phyloP scores from a whole-genome alignment of 768 basidiomycete genomes.

The Amanita pseudoporphyria region DNA sequence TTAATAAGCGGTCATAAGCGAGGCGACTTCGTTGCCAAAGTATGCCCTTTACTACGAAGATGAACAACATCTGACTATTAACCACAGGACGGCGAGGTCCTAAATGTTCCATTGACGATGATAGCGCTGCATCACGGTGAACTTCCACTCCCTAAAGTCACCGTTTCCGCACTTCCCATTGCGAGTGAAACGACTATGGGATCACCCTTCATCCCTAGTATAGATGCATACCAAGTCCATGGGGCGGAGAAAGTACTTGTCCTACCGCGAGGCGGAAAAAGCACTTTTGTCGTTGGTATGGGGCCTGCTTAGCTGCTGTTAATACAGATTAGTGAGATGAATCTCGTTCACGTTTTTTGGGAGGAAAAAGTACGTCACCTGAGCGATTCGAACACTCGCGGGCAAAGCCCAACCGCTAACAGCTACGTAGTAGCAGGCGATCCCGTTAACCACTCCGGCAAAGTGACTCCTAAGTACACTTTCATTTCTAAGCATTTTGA shows the following conservation, averaged over 20 bases:
- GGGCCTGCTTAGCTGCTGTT: constrained; percentile 25
- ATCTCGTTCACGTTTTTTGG: neutral
- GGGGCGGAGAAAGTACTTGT: constrained; percentile 77
- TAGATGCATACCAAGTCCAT: constrained; percentile 77
- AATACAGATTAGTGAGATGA: neutral
- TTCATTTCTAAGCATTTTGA: constrained; percentile 15
- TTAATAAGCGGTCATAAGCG: constrained; percentile 82
- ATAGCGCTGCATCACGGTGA: constrained; percentile 82
- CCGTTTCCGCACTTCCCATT: constrained; percentile 50
- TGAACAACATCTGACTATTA: constrained; percentile 3
- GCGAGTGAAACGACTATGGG: constrained; percentile 45
- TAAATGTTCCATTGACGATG: constrained; percentile 60
- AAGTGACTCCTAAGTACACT: constrained; percentile 14
- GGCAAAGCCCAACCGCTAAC: constrained; percentile 19
- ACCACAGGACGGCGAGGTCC: constrained; percentile 49
- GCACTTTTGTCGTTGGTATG: constrained; percentile 76
- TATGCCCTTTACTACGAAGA: constrained; percentile 22
- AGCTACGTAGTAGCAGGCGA: constrained; percentile 10
- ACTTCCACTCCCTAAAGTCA: constrained; percentile 65
- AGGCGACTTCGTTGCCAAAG: constrained; percentile 71
- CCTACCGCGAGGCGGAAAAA: constrained; percentile 73
- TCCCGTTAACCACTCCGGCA: constrained; percentile 22
- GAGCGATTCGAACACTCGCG: constrained; percentile 26
- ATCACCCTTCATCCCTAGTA: constrained; percentile 48
- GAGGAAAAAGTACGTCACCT: constrained; percentile 20